These are phyloP conservation scores for Hydnum rufescens DNA, from an alignment of 768 basidiomycete species.

Conservation along the genomic window DNA sequence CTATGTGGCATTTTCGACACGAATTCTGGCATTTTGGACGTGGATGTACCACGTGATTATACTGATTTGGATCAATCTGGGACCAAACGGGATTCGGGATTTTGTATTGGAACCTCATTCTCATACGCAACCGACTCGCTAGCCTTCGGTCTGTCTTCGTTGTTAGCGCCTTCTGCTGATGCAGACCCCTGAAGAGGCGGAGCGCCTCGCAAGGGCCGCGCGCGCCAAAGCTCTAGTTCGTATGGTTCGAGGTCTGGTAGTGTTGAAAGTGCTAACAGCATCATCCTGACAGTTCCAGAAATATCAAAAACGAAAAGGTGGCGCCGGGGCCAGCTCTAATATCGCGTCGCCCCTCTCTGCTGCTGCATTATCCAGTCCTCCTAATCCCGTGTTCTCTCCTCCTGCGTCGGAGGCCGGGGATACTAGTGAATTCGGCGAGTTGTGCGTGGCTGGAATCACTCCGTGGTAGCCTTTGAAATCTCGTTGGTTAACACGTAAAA, in stretches of 20 bases:
- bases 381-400: constrained; percentile 34
- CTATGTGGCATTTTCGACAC: too few species aligned
- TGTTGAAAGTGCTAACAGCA: constrained; percentile 1
- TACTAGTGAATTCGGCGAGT: constrained; percentile 13
- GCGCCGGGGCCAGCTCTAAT: constrained; percentile 22
- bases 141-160: too few species aligned
- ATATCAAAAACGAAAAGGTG: constrained; percentile 34
- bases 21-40: too few species aligned
- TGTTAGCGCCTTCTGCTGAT: too few species aligned
- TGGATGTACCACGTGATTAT: too few species aligned
- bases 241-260: background rate
- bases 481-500: too few species aligned
- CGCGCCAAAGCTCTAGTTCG: constrained; percentile 67
- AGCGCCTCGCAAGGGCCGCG: constrained; percentile 64
- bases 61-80: too few species aligned
- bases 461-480: too few species aligned
- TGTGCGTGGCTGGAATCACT: too few species aligned
- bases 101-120: too few species aligned
- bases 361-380: constrained; percentile 29
- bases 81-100: too few species aligned
- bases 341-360: constrained; percentile 18
- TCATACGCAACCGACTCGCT: too few species aligned
- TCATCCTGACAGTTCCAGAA: constrained; percentile 51
- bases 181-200: constrained; percentile 21
- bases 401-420: constrained; percentile 23